phyloP scores from a whole-genome alignment of 768 basidiomycete genomes.

The Boletus rex-veris region DNA sequence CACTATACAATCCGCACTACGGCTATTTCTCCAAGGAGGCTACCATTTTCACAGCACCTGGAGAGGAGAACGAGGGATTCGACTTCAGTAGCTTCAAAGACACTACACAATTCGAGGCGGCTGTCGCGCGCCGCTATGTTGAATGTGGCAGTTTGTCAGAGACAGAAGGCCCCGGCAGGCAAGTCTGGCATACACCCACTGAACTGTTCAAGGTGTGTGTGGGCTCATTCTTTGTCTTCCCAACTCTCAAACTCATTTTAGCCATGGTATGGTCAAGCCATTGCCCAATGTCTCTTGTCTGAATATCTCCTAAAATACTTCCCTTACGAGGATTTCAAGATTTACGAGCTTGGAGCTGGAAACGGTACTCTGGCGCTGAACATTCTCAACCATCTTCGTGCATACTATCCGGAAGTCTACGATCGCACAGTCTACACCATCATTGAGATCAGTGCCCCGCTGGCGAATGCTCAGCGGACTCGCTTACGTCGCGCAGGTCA shows the following conservation, averaged over 20 bases:
- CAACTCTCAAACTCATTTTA: constrained; percentile 31
- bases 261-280: constrained; percentile 93
- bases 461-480: constrained; percentile 68
- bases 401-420: constrained; percentile 86
- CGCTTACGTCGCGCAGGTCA: constrained; percentile 49
- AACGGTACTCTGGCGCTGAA: constrained; percentile 93
- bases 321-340: constrained; percentile 91
- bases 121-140: constrained; percentile 73
- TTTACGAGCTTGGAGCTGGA: constrained; percentile 97
- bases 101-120: constrained; percentile 73
- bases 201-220: constrained; percentile 86
- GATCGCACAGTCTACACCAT: constrained; percentile 90
- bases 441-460: constrained; percentile 85
- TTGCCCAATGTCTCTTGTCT: constrained; percentile 83
- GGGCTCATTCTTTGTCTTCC: neutral
- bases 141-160: constrained; percentile 59
- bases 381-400: constrained; percentile 75
- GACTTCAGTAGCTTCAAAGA: constrained; percentile 68
- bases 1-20: constrained; percentile 94
- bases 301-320: constrained; percentile 94
- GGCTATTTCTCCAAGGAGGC: constrained; percentile 96
- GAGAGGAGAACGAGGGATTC: constrained; percentile 44
- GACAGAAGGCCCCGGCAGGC: constrained; percentile 69
- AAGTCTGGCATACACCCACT: constrained; percentile 98
- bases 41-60: constrained; percentile 73